A percentile compares a stretch with the other conserved stretches of the same genome.
phyloP scores from a whole-genome alignment of 1,284 basidiomycete species.

The Apiotrichum domesticum region DNA sequence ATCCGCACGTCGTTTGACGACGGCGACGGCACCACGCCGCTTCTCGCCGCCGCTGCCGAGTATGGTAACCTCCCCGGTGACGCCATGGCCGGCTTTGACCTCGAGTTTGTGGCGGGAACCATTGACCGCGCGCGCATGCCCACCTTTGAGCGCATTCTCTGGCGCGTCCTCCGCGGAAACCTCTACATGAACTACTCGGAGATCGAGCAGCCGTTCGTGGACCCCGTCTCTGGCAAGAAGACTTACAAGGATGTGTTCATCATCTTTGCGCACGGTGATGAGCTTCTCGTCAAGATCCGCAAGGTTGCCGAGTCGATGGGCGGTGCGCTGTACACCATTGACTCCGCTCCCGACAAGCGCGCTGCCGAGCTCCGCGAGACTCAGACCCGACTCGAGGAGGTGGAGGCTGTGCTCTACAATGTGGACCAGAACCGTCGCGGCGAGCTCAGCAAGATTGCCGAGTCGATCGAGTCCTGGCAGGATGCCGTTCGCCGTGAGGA shows the following conservation, averaged over 20 bases:
- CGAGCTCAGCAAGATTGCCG: conserved; percentile 81
- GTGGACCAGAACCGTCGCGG: conserved; percentile 77
- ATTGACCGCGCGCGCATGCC: conserved; percentile 88
- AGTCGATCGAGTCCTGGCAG: conserved; percentile 82
- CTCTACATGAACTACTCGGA: conserved; percentile 99
- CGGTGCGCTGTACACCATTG: conserved; percentile 92
- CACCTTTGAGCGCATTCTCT: conserved; percentile 94
- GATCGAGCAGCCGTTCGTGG: conserved; percentile 87
- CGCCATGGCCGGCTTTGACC: conserved; percentile 58
- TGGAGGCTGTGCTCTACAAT: conserved; percentile 84
- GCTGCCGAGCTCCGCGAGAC: conserved; percentile 85
- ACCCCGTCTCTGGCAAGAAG: conserved; percentile 71
- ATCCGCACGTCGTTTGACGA: conserved; percentile 89
- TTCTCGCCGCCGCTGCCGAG: conserved; percentile 82
- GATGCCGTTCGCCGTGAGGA: conserved; percentile 95
- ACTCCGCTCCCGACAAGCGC: conserved; percentile 87
- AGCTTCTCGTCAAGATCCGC: conserved; percentile 91
- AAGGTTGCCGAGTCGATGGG: conserved; percentile 99
- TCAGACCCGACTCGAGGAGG: conserved; percentile 80
- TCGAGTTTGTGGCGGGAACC: conserved; percentile 96
- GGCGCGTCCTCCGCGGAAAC: conserved; percentile 96
- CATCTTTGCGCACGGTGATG: conserved; percentile 96
- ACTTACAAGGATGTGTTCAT: conserved; percentile 98
- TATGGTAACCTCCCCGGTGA: conserved; percentile 52
- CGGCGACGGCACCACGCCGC: conserved; percentile 67